Conservation (phyloP, 176 grass and related monocot genomes). For the Carex pumila region DNA sequence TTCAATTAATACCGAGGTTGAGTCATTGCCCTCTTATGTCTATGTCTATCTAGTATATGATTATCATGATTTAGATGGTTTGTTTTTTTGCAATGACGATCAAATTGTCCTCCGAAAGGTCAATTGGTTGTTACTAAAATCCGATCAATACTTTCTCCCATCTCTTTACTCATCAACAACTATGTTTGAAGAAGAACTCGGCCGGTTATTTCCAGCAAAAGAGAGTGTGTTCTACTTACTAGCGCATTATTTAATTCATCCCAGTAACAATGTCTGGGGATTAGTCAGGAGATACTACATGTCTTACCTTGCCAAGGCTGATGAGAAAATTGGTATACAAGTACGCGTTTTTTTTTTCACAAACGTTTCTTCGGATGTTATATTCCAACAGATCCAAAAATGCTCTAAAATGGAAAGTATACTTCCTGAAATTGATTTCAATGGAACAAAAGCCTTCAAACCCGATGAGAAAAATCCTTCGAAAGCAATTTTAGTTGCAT, state of each 20-base stretch:
- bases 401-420: constrained; percentile 26
- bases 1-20: too few species aligned
- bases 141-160: constrained; percentile 46
- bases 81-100: constrained; percentile 59
- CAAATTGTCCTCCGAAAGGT: constrained; percentile 35
- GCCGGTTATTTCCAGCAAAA: constrained; percentile 44
- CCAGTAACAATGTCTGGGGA: constrained; percentile 49
- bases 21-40: too few species aligned
- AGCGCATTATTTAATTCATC: constrained; percentile 56
- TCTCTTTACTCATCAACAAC: constrained; percentile 48
- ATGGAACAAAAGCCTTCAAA: too few species aligned
- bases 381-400: constrained; percentile 16
- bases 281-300: constrained; percentile 35
- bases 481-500: too few species aligned
- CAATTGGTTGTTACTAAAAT: constrained; percentile 54
- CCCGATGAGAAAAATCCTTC: too few species aligned
- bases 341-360: constrained; percentile 20
- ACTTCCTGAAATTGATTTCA: constrained; percentile 22
- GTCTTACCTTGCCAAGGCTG: constrained; percentile 34
- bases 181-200: constrained; percentile 44
- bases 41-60: too few species aligned
- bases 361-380: not conserved
- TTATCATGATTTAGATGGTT: too few species aligned
- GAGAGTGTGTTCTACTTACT: constrained; percentile 56
- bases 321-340: constrained; percentile 52